Evolutionary conservation across 768 basidiomycete species (phyloP), one percentile per base, ranked within the genome.

Genomic region (Mycena amicta): DNA sequence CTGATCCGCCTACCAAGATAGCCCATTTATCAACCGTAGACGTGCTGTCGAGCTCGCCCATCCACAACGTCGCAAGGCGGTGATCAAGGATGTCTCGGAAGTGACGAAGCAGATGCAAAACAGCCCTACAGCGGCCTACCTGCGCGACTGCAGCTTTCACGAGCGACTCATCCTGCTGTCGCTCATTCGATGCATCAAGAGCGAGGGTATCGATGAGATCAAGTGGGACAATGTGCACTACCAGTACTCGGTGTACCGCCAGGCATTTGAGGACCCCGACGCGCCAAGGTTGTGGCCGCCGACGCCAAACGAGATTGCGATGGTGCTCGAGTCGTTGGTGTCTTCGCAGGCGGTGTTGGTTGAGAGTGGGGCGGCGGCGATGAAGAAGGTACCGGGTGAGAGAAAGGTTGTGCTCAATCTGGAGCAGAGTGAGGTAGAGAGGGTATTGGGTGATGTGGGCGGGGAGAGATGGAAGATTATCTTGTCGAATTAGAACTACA

Each of bases 71-170:
- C 72, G 74, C 60, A 76, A 84, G 0, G 93, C 90, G 13, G 79
- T 81, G 23, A 83, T 83, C 0, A 82, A 81, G 20, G 91, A 96
- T 55, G 86, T 96, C 64, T 84, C 80, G 65, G 83, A 86, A 50
- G 93, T 96, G 8, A 85, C 94, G 53, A 83, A 85, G 64, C 84
- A 83, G 39, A 90, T 96, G 88, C 93, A 95, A 67, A 93, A 92
- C 64, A 95, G 90, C 64, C 95, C 95, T 2, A 93, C 89, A 1
- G 90, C 92, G 3, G 87, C 87, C 15, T 97, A 88, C 68, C 73
- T 98, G 25, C 83, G 83, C 46, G 87, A 90, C 31, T 88, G 93
- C 65, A 90, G 90, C 72, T 81, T 93, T 60, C 93, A 96, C 67
- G 94, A 97, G 69, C 85, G 89, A 39, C 80, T 95, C 47, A 88